These are phyloP conservation scores for Mesembryanthemum crystallinum DNA, from an alignment of 148 eudicot genomes.

Conservation along the genomic window DNA sequence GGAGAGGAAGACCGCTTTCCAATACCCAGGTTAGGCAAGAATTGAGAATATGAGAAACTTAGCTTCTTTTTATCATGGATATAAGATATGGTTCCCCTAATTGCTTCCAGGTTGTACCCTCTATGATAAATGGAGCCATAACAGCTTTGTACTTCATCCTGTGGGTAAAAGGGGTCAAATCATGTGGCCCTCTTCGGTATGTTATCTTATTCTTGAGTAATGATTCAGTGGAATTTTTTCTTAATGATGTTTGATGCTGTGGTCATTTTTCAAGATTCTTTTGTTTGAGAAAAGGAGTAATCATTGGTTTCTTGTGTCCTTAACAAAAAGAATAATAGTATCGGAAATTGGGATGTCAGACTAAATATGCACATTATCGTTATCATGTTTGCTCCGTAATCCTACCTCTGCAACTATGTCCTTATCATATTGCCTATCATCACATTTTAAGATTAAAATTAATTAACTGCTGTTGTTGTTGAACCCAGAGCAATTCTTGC, in stretches of 20 bases:
- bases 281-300: background rate
- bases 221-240: background rate
- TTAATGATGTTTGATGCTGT: background rate
- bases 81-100: slow-evolving; percentile 5
- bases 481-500: slow-evolving; percentile 76
- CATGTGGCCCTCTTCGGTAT: slow-evolving; percentile 97
- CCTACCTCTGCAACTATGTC: background rate
- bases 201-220: slow-evolving; percentile 1
- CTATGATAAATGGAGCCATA: slow-evolving; percentile 83
- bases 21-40: slow-evolving; percentile 66
- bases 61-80: slow-evolving; percentile 9
- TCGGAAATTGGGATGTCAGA: no score
- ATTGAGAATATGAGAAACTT: background rate
- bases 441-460: background rate
- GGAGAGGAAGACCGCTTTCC: slow-evolving; percentile 91
- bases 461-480: slow-evolving; percentile 15
- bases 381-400: background rate
- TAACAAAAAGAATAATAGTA: no score
- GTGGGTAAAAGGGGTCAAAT: slow-evolving; percentile 93
- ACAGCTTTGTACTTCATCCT: slow-evolving; percentile 90
- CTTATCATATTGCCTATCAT: background rate
- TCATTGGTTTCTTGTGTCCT: background rate
- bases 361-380: no score
- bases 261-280: background rate
- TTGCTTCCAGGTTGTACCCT: slow-evolving; percentile 69